Evolutionary conservation across 306 rosid species (phyloP), one percentile per base, ranked within the genome.

Genomic region (Betula pendula): DNA sequence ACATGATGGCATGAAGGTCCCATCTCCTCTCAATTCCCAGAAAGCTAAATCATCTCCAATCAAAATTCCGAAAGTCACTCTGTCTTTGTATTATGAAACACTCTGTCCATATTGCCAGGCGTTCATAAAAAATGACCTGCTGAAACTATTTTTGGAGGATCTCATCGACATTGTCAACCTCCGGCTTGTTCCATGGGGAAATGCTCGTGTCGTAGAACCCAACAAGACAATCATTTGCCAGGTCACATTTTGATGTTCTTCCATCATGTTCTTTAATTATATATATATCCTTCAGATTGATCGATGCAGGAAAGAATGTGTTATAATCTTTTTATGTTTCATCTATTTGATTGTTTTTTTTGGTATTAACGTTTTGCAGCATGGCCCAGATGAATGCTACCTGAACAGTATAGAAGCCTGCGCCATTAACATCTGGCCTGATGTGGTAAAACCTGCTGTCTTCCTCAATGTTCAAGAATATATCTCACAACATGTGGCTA

Each of bases 301-400:
- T 9, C 3, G 3, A 45, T 45, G 14, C 15, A 1, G 15, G 14
- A 45, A 45, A 11, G 49, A 11, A 45, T 45, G 15, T 13, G 49
- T 45, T 45, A 45, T 13, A 9, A 8, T 45, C 7, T 16, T 16
- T 14, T 49, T 1, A 3, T 16, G n/a, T 49, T 14, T 48, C 19
- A 48, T 48, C 52, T 15, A 4, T 12, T 49, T 49, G 19, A 12
- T 29, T 68, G 8, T 44, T 43, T 31, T 44, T 43, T 31, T 67
- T 6, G 72, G 25, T 68, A 17, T 40, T 43, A 13, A 68, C 20
- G 4, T 44, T 68, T 68, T 68, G 73, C 50, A 68, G 73, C 50
- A 68, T 43, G 73, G 73, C n/a, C 17, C 24, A 43, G 73, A 68
- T 68, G 73, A 68, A 68, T 68, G 33, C 53, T 42, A 42, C 73